Evolutionary conservation across 2,329 filamentous ascomycete genomes (phyloP).

Genomic region (Pseudogymnoascus sp.): DNA sequence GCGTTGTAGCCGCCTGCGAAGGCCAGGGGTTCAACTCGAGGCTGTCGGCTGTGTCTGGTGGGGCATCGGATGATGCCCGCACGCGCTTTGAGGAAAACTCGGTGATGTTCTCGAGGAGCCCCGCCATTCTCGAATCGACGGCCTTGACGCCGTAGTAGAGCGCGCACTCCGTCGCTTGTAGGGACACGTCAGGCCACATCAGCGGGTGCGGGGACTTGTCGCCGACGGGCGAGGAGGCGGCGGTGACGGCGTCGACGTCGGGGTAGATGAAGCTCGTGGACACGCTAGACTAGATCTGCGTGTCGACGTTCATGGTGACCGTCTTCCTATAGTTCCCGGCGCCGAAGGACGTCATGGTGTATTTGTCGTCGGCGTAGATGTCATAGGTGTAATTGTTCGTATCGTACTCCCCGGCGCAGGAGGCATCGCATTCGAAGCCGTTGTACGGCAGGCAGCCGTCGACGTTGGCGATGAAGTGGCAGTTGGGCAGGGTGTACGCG

Average conservation of each 20-base stretch:
- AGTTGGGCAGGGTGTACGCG: neutral
- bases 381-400: neutral
- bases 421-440: neutral
- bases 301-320: no score
- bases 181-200: neutral
- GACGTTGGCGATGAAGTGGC: neutral
- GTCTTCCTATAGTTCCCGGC: no score
- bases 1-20: no score
- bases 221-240: no score
- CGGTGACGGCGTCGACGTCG: no score
- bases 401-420: neutral
- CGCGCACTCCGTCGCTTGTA: neutral
- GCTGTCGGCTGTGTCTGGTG: neutral
- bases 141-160: neutral
- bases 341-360: no score
- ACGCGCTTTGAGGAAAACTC: neutral
- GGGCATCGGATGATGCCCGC: no score
- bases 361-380: no score
- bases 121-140: neutral
- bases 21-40: neutral
- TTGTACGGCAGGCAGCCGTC: neutral
- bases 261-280: no score
- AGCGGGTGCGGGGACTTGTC: neutral
- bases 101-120: neutral
- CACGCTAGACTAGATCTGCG: no score